Evolutionary conservation across 352 stramenopile genomes (phyloP).

Genomic region (Elongisporangium prolatum): DNA sequence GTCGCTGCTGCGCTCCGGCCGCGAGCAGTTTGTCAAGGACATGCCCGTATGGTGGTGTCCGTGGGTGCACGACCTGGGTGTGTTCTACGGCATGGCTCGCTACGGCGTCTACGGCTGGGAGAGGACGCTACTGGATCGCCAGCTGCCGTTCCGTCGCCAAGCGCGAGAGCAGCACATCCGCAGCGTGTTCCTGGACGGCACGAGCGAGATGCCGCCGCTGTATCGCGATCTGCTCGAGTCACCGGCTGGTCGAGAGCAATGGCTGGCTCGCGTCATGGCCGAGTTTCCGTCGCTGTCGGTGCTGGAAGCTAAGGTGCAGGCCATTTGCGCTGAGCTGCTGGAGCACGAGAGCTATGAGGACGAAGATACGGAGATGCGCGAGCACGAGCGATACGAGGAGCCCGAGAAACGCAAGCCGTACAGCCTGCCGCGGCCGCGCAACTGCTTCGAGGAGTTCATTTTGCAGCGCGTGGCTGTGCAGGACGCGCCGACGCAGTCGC

Average conservation of each 20-base stretch:
- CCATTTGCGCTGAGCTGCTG: slow-evolving; percentile 43
- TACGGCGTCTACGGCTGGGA: slow-evolving; percentile 75
- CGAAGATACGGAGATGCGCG: background rate
- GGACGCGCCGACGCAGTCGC: slow-evolving; percentile 24
- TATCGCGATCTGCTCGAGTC: slow-evolving; percentile 65
- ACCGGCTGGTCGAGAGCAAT: slow-evolving; percentile 34
- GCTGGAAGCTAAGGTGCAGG: slow-evolving; percentile 70
- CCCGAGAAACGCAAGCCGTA: slow-evolving; percentile 55
- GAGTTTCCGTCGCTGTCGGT: slow-evolving; percentile 72
- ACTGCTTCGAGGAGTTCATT: slow-evolving; percentile 49
- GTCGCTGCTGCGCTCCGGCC: slow-evolving; percentile 53
- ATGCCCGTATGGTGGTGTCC: slow-evolving; percentile 90
- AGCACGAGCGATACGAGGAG: slow-evolving; percentile 40
- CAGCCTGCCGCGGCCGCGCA: slow-evolving; percentile 49
- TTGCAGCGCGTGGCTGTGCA: slow-evolving; percentile 28
- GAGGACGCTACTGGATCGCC: slow-evolving; percentile 59
- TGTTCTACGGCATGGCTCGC: slow-evolving; percentile 78
- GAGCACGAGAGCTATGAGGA: slow-evolving; percentile 1
- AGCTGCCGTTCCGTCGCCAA: slow-evolving; percentile 68
- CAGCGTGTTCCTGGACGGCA: slow-evolving; percentile 65
- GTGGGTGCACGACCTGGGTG: slow-evolving; percentile 77
- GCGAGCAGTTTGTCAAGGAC: slow-evolving; percentile 44
- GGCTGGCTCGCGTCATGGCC: slow-evolving; percentile 58
- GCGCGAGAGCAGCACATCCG: slow-evolving; percentile 70
- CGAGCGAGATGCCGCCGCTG: slow-evolving; percentile 38